Evolutionary conservation across 805 yeast genomes (phyloP), one percentile per base, ranked within the genome.

Genomic region (Metschnikowia hibisci): DNA sequence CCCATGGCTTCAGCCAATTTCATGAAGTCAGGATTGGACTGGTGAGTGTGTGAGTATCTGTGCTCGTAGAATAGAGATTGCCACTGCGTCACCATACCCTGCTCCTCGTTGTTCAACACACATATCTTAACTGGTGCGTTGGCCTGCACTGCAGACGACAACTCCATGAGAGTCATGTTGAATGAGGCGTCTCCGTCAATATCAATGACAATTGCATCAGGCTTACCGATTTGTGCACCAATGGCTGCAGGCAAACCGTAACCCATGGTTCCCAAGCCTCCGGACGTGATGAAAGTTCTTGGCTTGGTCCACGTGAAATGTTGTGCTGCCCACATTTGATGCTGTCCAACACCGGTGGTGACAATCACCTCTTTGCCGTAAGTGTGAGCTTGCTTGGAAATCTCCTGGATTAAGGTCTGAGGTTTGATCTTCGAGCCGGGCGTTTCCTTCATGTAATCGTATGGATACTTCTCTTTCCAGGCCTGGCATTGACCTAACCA

Each of bases 261-360:
- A 48, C 99, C 99, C 99, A 91, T 91, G 45, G 99, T 91, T 58
- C 99, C 99, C 58, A 91, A 78, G 57, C 99, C 99, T 70, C 99
- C 99, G 39, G 96, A 88, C n/a, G 98, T 89, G 64, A 91, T 85
- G 73, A 93, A 84, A 39, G 95, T 77, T 67, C 98, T 81, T 57
- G 99, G 99, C 50, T 78, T 71, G 48, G 82, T 84, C 96, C 97
- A 91, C 41, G 89, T 80, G 81, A 86, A 90, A 68, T 89, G 90
- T 73, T 93, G 99, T 23, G 98, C 98, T 30, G 98, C 95, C 99
- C 99, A 91, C 99, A 91, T 91, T 74, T 91, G 99, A 77, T 91
- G 99, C 76, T 93, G 99, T 48, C 99, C 99, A 41, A 93, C 98
- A 76, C 99, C 99, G 29, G 99, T 93, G 42, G 98, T 85, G 56